phyloP scores from a whole-genome alignment of 768 basidiomycete genomes.

The Suillus subalutaceus region DNA sequence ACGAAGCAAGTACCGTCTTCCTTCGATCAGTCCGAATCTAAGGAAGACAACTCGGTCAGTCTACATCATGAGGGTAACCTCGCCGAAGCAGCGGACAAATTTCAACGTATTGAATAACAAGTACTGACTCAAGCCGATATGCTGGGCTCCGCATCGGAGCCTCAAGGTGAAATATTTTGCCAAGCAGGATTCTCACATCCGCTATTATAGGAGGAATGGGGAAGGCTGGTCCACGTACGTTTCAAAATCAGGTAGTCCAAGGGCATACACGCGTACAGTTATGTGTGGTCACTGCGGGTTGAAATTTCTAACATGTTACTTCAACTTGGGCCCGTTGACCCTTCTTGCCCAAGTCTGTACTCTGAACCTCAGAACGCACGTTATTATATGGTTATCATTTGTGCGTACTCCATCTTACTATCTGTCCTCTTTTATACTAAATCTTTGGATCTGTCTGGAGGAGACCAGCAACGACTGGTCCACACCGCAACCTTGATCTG shows the following conservation, averaged over 20 bases:
- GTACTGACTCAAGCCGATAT: not conserved
- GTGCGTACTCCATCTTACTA: not conserved
- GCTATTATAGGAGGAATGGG: not conserved
- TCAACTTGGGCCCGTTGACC: not conserved
- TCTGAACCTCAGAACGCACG: not conserved
- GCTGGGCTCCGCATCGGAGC: not conserved
- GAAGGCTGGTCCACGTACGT: not conserved
- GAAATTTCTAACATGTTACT: not conserved
- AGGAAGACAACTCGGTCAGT: not conserved
- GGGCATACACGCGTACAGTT: not conserved
- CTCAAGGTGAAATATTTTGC: not conserved
- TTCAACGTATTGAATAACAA: not conserved
- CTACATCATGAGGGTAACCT: not conserved
- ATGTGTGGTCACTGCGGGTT: not conserved
- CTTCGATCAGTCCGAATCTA: not conserved
- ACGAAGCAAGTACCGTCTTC: not conserved
- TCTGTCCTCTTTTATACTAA: not conserved
- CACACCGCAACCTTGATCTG: not conserved
- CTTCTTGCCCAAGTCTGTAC: not conserved
- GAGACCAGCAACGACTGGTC: not conserved
- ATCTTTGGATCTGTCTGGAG: not conserved
- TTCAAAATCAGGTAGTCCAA: not conserved
- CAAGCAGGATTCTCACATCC: not conserved
- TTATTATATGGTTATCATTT: not conserved
- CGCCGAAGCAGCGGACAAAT: not conserved